These are phyloP conservation scores for Apiotrichum sp. DNA, from an alignment of 1,284 basidiomycete genomes.

Conservation along the genomic window DNA sequence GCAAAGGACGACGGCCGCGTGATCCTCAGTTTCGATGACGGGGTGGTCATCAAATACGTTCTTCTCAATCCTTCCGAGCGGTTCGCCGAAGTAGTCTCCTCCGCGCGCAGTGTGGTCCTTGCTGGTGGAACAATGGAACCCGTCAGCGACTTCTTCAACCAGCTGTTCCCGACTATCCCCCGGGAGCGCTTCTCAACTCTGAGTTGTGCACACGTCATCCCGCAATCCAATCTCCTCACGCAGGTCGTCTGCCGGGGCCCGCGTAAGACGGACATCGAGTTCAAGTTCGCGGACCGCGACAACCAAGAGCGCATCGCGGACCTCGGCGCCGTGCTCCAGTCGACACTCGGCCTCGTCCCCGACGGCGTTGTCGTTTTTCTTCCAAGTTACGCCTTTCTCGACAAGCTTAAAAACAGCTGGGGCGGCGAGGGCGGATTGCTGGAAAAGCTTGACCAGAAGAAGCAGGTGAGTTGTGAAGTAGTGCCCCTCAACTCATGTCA, in stretches of 20 bases:
- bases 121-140: constrained; percentile 98
- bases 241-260: constrained; percentile 75
- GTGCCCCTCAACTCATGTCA: constrained; percentile 33
- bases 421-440: constrained; percentile 55
- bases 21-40: constrained; percentile 35
- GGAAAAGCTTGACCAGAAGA: constrained; percentile 62
- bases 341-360: constrained; percentile 71
- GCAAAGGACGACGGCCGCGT: constrained; percentile 66
- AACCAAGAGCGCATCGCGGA: constrained; percentile 67
- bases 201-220: constrained; percentile 91
- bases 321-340: constrained; percentile 73
- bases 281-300: constrained; percentile 72
- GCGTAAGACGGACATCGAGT: constrained; percentile 66
- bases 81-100: constrained; percentile 73
- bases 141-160: constrained; percentile 78
- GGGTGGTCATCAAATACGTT: constrained; percentile 71
- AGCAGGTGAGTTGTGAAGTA: constrained; percentile 52
- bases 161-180: constrained; percentile 69
- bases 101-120: constrained; percentile 73
- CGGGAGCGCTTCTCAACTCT: constrained; percentile 64
- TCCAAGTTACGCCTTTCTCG: constrained; percentile 82
- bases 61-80: constrained; percentile 90
- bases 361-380: constrained; percentile 90
- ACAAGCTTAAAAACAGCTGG: constrained; percentile 66
- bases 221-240: constrained; percentile 68